A percentile compares a stretch with the other conserved stretches of the same genome.
phyloP scores from a whole-genome alignment of 345 rosid species.

The Dovyalis caffra region DNA sequence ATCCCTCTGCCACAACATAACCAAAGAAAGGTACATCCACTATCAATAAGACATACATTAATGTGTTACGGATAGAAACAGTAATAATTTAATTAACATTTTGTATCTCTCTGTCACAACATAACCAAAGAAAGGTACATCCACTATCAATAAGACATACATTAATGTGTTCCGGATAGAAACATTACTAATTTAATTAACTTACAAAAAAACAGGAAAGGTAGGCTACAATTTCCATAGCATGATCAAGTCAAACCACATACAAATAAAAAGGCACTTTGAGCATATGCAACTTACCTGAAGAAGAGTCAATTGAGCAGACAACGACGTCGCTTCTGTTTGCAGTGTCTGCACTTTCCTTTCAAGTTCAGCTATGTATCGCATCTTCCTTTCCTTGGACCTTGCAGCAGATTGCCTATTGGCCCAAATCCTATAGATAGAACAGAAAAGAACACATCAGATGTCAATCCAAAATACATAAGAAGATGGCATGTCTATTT shows the following conservation, averaged over 20 bases:
- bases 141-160: neutral
- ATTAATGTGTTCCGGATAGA: slow-evolving; percentile 1
- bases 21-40: neutral
- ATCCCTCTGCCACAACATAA: slow-evolving; percentile 58
- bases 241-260: neutral
- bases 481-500: neutral
- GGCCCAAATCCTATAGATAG: slow-evolving; percentile 78
- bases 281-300: slow-evolving; percentile 54
- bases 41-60: neutral
- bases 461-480: neutral
- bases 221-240: slow-evolving; percentile 2
- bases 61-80: neutral
- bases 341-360: slow-evolving; percentile 85
- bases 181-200: neutral
- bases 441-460: neutral
- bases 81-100: neutral
- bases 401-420: slow-evolving; percentile 97
- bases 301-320: slow-evolving; percentile 79
- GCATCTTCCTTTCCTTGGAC: slow-evolving; percentile 95
- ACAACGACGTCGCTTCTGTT: slow-evolving; percentile 85
- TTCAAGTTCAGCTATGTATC: slow-evolving; percentile 91
- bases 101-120: slow-evolving; percentile 50
- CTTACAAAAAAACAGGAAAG: neutral
- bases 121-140: neutral
- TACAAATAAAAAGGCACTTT: neutral